Evolutionary conservation across 257 asterid genomes (phyloP), one percentile per base, ranked within the genome.

Genomic region (Ocimum tenuiflorum): DNA sequence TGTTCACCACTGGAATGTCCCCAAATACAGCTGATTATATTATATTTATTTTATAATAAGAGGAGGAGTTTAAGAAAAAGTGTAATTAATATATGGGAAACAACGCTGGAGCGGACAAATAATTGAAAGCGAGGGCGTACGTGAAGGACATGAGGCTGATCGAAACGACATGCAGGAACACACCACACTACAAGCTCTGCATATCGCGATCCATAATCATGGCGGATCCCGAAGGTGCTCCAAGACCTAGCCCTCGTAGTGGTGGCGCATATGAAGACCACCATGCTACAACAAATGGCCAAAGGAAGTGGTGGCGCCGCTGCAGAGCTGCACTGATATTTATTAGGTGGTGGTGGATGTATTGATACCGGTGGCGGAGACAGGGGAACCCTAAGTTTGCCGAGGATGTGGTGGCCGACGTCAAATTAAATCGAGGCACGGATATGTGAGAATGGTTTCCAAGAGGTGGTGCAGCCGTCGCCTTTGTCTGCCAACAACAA

Each of bases 111-210:
- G n/a, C n/a, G n/a, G n/a, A n/a, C n/a, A n/a, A n/a, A n/a, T n/a
- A 6, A n/a, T 5, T n/a, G 50, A 45, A 1, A 6, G 50, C 12
- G 46, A 33, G 48, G 6, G 8, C 38, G 18, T 7, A n/a, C 15
- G 7, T 24, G 2, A 19, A 12, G 12, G 74, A 65, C 51, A 42
- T 24, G 15, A 52, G 8, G n/a, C 77, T 82, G 9, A 65, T 84
- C 18, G 79, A 81, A 27, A 76, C 58, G 17, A 84, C 91, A 6
- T 86, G 95, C 69, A 78, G 24, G 52, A 74, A 68, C 82, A 86
- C 90, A 35, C 87, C 88, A 27, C 71, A 82, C 77, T 89, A 86
- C 78, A 35, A 57, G 0, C 90, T 89, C 1, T 83, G 96, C n/a
- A n/a, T n/a, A n/a, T n/a, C n/a, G n/a, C n/a, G n/a, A n/a, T n/a